Evolutionary conservation across 805 yeast species (phyloP), one percentile per base, ranked within the genome.

Genomic region (Starmera amethionina): DNA sequence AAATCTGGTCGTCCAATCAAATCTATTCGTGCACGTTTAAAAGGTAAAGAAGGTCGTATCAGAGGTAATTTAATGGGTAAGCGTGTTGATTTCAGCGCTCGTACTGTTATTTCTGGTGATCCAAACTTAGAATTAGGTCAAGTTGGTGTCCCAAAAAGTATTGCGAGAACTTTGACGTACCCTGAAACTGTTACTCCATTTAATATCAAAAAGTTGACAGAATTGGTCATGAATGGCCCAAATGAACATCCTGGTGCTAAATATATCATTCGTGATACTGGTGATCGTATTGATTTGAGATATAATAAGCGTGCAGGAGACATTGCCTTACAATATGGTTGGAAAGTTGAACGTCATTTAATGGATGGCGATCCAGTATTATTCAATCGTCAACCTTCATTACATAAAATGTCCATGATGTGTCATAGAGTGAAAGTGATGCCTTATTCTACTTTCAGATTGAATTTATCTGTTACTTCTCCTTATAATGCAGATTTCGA

Each of bases 401-500:
- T 93, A 63, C 99, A 93, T 69, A 93, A 94, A 64, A 93, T 93
- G 97, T 90, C 97, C 41, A 93, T 93, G 98, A 93, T 93, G 97
- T 95, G 96, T 14, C 99, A 93, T 62, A 77, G 96, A 65, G 98
- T 93, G 31, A 88, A 85, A 59, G 98, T 93, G 36, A 88, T 93
- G 96, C 99, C 99, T 11, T 93, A 88, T 60, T 89, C 97, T 7
- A 93, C 99, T 0, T 93, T 93, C 72, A 77, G 99, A 68, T 72
- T 93, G 68, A 93, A 93, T 59, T 70, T 93, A 60, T 93, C 97
- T 22, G 98, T 93, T 36, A 93, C 98, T 0, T 87, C 97, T 15
- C 99, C 99, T n/a, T 93, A 93, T 65, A 93, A 93, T 67, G 99
- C 99, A 36, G 99, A 93, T 82, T 93, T 93, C 71, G 99, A 93